Percentiles rank a stretch among this genome's conserved stretches.
These are phyloP conservation scores for Aspergillus intermedius DNA, from an alignment of 2,329 filamentous ascomycete species.

Conservation along the genomic window DNA sequence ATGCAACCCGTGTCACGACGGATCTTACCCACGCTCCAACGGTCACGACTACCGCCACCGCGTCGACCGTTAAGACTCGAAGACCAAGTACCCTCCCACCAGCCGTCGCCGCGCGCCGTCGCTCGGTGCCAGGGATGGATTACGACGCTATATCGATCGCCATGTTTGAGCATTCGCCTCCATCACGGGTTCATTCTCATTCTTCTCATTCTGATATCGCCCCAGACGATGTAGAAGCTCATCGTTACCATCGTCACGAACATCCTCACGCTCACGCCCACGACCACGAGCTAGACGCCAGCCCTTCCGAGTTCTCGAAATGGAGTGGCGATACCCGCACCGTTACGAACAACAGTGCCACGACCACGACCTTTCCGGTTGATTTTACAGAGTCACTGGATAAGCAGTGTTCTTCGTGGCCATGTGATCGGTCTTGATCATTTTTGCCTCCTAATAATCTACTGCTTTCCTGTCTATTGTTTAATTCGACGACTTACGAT, in stretches of 20 bases:
- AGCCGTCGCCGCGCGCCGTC: slow-evolving; percentile 5
- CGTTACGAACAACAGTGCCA: not conserved
- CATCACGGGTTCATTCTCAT: slow-evolving; percentile 8
- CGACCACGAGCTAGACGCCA: not conserved
- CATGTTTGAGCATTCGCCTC: slow-evolving; percentile 30
- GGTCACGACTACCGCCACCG: not conserved
- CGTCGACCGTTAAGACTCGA: not conserved
- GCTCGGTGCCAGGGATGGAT: slow-evolving; percentile 28
- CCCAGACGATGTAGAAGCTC: too few species aligned
- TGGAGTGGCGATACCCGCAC: slow-evolving; percentile 20
- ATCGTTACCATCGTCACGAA: too few species aligned
- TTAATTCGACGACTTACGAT: not conserved
- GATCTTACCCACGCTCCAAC: slow-evolving; percentile 36
- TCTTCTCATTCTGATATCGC: slow-evolving; percentile 23
- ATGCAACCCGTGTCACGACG: slow-evolving; percentile 36
- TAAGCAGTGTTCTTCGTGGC: not conserved
- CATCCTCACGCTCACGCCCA: not conserved
- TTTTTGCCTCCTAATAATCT: too few species aligned
- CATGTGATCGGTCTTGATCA: too few species aligned
- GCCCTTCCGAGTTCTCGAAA: not conserved
- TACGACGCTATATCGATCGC: slow-evolving; percentile 32
- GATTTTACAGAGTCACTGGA: slow-evolving; percentile 17
- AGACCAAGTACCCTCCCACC: not conserved
- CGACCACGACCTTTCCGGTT: slow-evolving; percentile 12
- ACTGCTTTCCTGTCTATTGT: not conserved